These are phyloP conservation scores for Ustilago sp. DNA, from an alignment of 1,284 basidiomycete genomes.

Conservation along the genomic window DNA sequence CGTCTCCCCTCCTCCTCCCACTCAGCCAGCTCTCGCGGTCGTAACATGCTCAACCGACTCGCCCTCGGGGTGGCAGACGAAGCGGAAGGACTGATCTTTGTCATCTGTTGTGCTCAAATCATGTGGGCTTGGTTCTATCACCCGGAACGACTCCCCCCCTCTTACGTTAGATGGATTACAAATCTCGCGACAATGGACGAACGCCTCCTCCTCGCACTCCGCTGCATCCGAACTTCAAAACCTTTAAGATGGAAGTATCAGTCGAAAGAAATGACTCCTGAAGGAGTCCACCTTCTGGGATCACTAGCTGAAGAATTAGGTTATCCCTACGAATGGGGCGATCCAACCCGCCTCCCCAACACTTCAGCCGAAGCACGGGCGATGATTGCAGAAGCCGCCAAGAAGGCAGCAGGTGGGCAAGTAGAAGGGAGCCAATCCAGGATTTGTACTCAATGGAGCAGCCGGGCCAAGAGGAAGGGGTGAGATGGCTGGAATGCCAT, in stretches of 20 bases:
- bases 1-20: neutral
- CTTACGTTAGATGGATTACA: slow-evolving; percentile 68
- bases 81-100: slow-evolving; percentile 61
- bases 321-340: slow-evolving; percentile 61
- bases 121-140: slow-evolving; percentile 69
- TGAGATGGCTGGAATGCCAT: slow-evolving; percentile 67
- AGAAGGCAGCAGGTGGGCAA: slow-evolving; percentile 5
- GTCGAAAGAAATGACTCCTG: slow-evolving; percentile 38
- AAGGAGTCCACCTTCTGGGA: slow-evolving; percentile 45
- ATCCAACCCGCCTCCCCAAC: slow-evolving; percentile 50
- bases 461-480: slow-evolving; percentile 54
- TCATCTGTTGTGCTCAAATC: slow-evolving; percentile 63
- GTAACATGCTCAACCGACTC: slow-evolving; percentile 8
- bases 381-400: slow-evolving; percentile 25
- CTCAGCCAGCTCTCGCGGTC: neutral
- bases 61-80: slow-evolving; percentile 31
- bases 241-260: slow-evolving; percentile 66
- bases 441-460: slow-evolving; percentile 56
- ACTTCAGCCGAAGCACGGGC: slow-evolving; percentile 32
- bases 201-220: slow-evolving; percentile 63
- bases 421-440: slow-evolving; percentile 12
- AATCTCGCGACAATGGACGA: slow-evolving; percentile 70
- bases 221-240: slow-evolving; percentile 57
- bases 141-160: slow-evolving; percentile 63
- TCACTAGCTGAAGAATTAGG: slow-evolving; percentile 58